These are phyloP conservation scores for Parastagonospora avenae DNA, from an alignment of 2,329 filamentous ascomycete genomes.

Conservation along the genomic window DNA sequence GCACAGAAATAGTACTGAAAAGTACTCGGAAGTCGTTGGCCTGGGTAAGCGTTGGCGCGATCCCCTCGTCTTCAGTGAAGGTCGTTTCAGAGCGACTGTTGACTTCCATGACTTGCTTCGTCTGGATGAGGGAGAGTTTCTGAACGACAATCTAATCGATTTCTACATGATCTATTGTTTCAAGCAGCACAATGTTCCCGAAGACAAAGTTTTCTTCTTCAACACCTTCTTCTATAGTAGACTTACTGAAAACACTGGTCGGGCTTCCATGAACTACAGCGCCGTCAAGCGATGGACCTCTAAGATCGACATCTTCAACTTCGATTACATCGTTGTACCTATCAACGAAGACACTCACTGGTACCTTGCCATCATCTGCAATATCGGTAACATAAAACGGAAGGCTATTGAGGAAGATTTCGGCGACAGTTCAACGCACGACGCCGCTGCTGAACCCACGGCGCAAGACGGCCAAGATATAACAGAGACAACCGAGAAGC, in stretches of 20 bases:
- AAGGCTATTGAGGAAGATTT: constrained; percentile 25
- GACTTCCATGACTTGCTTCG: constrained; percentile 74
- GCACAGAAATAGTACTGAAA: constrained; percentile 7
- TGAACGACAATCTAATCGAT: constrained; percentile 91
- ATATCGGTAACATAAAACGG: constrained; percentile 68
- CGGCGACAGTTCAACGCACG: constrained; percentile 3
- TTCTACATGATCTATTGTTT: constrained; percentile 73
- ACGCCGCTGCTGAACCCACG: background rate
- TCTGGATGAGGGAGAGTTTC: constrained; percentile 80
- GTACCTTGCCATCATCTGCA: constrained; percentile 96
- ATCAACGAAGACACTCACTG: constrained; percentile 87
- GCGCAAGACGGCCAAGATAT: background rate
- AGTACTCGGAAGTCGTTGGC: constrained; percentile 27
- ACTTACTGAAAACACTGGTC: constrained; percentile 63
- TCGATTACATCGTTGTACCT: constrained; percentile 89
- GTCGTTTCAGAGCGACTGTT: constrained; percentile 67
- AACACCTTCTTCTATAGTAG: constrained; percentile 91
- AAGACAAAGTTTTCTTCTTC: constrained; percentile 79
- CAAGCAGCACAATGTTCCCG: constrained; percentile 49
- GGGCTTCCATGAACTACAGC: constrained; percentile 74
- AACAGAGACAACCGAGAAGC: background rate
- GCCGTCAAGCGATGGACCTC: constrained; percentile 84
- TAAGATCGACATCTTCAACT: constrained; percentile 77
- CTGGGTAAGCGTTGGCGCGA: constrained; percentile 43
- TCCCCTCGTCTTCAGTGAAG: constrained; percentile 66